Percentiles rank a stretch among this genome's conserved stretches.
Evolutionary conservation across 441 rosid species (phyloP).

Genomic region (Gossypium gossypioides): DNA sequence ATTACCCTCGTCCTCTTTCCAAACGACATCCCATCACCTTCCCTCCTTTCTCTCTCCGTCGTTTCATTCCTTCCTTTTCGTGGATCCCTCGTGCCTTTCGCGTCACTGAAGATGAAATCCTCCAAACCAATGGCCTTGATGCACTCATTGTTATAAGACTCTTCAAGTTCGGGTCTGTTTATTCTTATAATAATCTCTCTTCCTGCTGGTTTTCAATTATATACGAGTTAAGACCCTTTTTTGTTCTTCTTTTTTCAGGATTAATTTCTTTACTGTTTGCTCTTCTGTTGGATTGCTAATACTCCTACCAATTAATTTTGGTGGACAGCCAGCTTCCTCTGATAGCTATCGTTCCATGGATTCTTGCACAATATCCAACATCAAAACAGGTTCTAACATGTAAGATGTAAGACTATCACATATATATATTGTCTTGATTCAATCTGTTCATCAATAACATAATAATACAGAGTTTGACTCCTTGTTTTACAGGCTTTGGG

Average conservation of each 20-base stretch:
- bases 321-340: constrained; percentile 40
- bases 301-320: constrained; percentile 72
- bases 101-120: constrained; percentile 65
- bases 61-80: constrained; percentile 66
- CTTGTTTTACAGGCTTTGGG: constrained; percentile 64
- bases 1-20: constrained; percentile 72
- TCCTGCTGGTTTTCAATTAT: too few species aligned
- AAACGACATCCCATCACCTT: constrained; percentile 25
- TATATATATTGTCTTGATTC: background rate
- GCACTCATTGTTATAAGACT: constrained; percentile 69
- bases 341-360: constrained; percentile 39
- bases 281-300: constrained; percentile 54
- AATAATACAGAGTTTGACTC: background rate
- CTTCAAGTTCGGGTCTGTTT: constrained; percentile 70
- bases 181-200: too few species aligned
- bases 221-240: too few species aligned
- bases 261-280: constrained; percentile 58
- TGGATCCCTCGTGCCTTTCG: constrained; percentile 72
- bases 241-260: constrained; percentile 30
- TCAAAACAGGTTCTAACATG: constrained; percentile 52
- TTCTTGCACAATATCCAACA: constrained; percentile 61
- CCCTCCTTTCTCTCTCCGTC: constrained; percentile 31
- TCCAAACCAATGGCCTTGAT: constrained; percentile 53
- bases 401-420: constrained; percentile 29
- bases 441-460: background rate